phyloP scores from a whole-genome alignment of 129 eudicot genomes.

The Glebionis coronaria region DNA sequence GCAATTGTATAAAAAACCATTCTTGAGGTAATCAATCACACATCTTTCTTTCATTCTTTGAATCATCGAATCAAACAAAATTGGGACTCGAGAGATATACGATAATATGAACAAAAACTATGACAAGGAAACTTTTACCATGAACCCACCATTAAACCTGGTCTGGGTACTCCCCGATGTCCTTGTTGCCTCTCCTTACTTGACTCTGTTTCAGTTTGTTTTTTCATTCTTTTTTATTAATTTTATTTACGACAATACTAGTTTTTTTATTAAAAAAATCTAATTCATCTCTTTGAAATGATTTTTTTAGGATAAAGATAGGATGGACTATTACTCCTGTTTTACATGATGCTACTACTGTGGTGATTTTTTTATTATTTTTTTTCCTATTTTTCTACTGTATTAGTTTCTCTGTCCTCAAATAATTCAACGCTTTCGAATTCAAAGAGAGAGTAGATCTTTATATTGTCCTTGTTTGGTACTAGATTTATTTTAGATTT shows the following conservation, averaged over 20 bases:
- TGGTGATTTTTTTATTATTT: conserved; percentile 49
- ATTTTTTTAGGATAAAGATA: conserved; percentile 42
- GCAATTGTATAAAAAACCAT: too few relatives aligned
- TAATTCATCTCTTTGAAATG: neutral
- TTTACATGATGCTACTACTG: conserved; percentile 75
- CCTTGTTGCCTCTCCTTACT: conserved; percentile 79
- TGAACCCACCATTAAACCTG: conserved; percentile 87
- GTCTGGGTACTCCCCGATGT: conserved; percentile 86
- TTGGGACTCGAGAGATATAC: conserved; percentile 90
- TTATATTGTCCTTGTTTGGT: too few relatives aligned
- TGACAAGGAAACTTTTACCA: conserved; percentile 63
- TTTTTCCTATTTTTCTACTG: too few relatives aligned
- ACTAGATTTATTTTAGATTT: too few relatives aligned
- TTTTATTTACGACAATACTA: too few relatives aligned
- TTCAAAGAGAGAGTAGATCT: too few relatives aligned
- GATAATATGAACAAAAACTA: conserved; percentile 81
- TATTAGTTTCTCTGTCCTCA: too few relatives aligned
- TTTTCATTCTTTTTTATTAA: too few relatives aligned
- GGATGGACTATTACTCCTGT: conserved; percentile 76
- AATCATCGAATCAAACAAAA: conserved; percentile 16
- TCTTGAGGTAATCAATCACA: too few relatives aligned
- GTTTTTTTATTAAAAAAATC: neutral
- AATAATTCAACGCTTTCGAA: too few relatives aligned
- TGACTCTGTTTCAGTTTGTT: conserved; percentile 43
- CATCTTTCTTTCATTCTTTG: neutral